Evolutionary conservation across 768 basidiomycete genomes (phyloP).

Genomic region (Pisolithus microcarpus): DNA sequence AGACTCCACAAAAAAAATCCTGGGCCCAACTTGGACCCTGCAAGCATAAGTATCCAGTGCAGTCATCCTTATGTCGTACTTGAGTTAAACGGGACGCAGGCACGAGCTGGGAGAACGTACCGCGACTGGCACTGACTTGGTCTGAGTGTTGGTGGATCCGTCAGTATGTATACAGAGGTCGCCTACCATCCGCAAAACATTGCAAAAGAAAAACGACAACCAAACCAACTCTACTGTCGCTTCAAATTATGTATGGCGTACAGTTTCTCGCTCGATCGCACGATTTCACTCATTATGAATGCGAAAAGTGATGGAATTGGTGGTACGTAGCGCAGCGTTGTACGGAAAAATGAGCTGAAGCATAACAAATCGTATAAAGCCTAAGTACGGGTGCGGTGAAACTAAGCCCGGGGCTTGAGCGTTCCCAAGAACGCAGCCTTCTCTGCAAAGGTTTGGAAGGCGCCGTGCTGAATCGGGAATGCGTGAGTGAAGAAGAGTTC

Average conservation of each 20-base stretch:
- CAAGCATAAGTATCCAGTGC: constrained; percentile 67
- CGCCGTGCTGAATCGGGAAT: constrained; percentile 60
- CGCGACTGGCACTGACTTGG: constrained; percentile 35
- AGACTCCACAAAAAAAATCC: constrained; percentile 34
- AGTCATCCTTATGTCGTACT: constrained; percentile 53
- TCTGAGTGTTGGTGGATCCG: too few relatives aligned
- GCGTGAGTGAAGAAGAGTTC: background rate
- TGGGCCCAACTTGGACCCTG: constrained; percentile 74
- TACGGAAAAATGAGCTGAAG: constrained; percentile 30
- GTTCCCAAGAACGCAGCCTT: constrained; percentile 91
- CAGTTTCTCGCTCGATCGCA: background rate
- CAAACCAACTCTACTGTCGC: too few relatives aligned
- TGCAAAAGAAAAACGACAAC: background rate
- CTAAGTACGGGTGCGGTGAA: constrained; percentile 31
- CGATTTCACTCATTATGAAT: background rate
- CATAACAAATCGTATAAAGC: constrained; percentile 28
- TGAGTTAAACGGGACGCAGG: background rate
- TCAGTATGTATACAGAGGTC: too few relatives aligned
- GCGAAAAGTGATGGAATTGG: constrained; percentile 22
- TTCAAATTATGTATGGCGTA: too few relatives aligned
- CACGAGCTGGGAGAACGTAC: constrained; percentile 23
- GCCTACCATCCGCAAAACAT: constrained; percentile 1
- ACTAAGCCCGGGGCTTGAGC: constrained; percentile 77
- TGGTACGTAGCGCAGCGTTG: constrained; percentile 30
- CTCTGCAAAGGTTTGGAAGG: constrained; percentile 96